A percentile compares a stretch with the other conserved stretches of the same genome.
Conservation (phyloP, 805 yeast genomes). For the Cyberlindnera sargentensis region DNA sequence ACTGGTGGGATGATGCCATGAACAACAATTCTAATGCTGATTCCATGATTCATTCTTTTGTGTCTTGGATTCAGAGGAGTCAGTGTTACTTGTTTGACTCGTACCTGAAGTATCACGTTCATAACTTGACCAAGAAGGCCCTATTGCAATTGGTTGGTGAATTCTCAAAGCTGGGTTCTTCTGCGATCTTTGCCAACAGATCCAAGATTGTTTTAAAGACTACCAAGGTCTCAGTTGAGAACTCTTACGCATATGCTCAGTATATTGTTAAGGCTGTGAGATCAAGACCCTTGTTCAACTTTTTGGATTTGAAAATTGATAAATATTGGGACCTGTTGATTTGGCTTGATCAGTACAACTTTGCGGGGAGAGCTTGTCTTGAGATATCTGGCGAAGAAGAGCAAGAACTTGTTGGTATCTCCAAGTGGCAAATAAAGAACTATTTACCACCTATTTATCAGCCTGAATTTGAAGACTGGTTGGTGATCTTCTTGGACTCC, state of each 20-base stretch:
- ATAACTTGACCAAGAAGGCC: constrained; percentile 77
- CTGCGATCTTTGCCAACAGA: constrained; percentile 72
- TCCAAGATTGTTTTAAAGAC: constrained; percentile 71
- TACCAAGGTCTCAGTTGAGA: constrained; percentile 68
- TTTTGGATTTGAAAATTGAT: constrained; percentile 63
- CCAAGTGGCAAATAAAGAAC: constrained; percentile 75
- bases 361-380: constrained; percentile 58
- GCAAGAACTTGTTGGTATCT: constrained; percentile 34
- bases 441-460: constrained; percentile 71
- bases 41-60: constrained; percentile 70
- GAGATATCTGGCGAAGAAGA: constrained; percentile 30
- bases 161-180: constrained; percentile 71
- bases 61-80: constrained; percentile 79
- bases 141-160: constrained; percentile 75
- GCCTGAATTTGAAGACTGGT: constrained; percentile 85
- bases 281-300: constrained; percentile 74
- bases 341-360: constrained; percentile 93
- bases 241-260: constrained; percentile 86
- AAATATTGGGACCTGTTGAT: constrained; percentile 89
- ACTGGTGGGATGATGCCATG: constrained; percentile 92
- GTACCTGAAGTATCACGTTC: constrained; percentile 77
- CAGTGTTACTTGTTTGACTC: constrained; percentile 71
- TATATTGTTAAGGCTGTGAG: constrained; percentile 73
- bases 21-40: constrained; percentile 67
- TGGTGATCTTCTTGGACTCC: constrained; percentile 65